Evolutionary conservation across 2,329 filamentous ascomycete species (phyloP).

Genomic region (Fusarium sp.): DNA sequence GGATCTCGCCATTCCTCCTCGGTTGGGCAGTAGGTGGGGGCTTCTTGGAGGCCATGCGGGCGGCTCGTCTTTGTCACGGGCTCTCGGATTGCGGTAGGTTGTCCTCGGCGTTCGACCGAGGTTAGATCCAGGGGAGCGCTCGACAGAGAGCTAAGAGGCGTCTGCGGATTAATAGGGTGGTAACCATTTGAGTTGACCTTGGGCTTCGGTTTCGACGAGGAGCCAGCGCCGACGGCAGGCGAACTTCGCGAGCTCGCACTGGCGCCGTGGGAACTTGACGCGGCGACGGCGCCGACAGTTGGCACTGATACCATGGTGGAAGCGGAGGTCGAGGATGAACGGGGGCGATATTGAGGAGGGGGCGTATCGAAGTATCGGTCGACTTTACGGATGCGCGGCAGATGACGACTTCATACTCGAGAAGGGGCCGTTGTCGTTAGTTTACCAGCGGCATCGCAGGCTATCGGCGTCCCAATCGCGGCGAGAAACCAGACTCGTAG

Average conservation of each 20-base stretch:
- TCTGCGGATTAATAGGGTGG: conserved; percentile 62
- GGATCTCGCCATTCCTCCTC: conserved; percentile 96
- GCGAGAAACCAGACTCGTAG: conserved; percentile 17
- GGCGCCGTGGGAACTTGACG: conserved; percentile 54
- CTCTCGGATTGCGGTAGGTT: conserved; percentile 81
- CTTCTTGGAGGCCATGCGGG: conserved; percentile 87
- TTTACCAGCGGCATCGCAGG: conserved; percentile 43
- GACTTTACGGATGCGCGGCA: conserved; percentile 35
- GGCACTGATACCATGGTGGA: conserved; percentile 56
- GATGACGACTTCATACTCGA: conserved; percentile 42
- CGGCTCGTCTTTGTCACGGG: conserved; percentile 81
- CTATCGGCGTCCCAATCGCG: conserved; percentile 29
- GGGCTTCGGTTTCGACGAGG: conserved; percentile 62
- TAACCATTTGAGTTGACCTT: conserved; percentile 67
- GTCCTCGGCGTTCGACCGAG: conserved; percentile 91
- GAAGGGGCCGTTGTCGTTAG: conserved; percentile 41
- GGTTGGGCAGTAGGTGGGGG: conserved; percentile 89
- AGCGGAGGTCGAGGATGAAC: conserved; percentile 11
- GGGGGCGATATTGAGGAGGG: not conserved
- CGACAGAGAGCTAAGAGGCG: conserved; percentile 66
- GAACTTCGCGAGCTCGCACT: conserved; percentile 66
- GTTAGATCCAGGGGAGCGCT: conserved; percentile 80
- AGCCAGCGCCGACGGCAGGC: conserved; percentile 56
- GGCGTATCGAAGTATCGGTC: conserved; percentile 29
- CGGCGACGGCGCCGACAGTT: conserved; percentile 52